phyloP scores from a whole-genome alignment of 495 filamentous ascomycete genomes.

The Gamarada debralockiae region DNA sequence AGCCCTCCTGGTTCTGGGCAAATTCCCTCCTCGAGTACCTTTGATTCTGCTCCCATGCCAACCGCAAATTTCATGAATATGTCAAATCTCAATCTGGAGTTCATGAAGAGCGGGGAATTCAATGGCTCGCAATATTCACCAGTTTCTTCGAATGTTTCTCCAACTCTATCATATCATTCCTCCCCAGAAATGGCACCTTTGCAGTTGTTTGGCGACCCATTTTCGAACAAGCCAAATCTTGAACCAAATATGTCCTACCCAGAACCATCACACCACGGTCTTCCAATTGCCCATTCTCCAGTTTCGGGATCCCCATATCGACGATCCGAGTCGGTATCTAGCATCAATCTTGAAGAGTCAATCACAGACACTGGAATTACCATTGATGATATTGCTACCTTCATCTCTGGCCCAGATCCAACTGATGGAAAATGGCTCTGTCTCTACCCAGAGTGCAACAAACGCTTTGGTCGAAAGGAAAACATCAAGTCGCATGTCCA shows the following conservation, averaged over 20 bases:
- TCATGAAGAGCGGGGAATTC: slow-evolving; percentile 46
- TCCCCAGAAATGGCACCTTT: slow-evolving; percentile 35
- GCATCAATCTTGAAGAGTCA: slow-evolving; percentile 51
- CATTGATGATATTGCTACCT: slow-evolving; percentile 78
- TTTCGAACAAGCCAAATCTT: slow-evolving; percentile 35
- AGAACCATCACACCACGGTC: slow-evolving; percentile 18
- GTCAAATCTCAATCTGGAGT: slow-evolving; percentile 45
- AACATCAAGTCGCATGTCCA: slow-evolving; percentile 98
- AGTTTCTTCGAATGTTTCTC: slow-evolving; percentile 16
- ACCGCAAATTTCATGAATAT: slow-evolving; percentile 52
- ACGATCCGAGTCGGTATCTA: slow-evolving; percentile 49
- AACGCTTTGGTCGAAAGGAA: slow-evolving; percentile 87
- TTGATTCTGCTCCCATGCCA: slow-evolving; percentile 46
- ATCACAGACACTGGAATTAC: slow-evolving; percentile 72
- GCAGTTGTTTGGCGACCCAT: slow-evolving; percentile 25
- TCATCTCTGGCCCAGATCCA: slow-evolving; percentile 75
- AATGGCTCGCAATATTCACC: slow-evolving; percentile 27
- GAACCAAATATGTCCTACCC: slow-evolving; percentile 16
- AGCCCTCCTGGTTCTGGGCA: slow-evolving; percentile 35
- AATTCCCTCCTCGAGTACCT: slow-evolving; percentile 32
- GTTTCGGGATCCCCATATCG: slow-evolving; percentile 35
- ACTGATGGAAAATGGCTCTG: slow-evolving; percentile 82
- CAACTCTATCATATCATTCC: slow-evolving; percentile 33
- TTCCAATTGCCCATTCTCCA: slow-evolving; percentile 21
- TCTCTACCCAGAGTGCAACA: slow-evolving; percentile 72